These are phyloP conservation scores for Colletotrichum trifolii DNA, from an alignment of 2,329 filamentous ascomycete genomes.

Conservation along the genomic window DNA sequence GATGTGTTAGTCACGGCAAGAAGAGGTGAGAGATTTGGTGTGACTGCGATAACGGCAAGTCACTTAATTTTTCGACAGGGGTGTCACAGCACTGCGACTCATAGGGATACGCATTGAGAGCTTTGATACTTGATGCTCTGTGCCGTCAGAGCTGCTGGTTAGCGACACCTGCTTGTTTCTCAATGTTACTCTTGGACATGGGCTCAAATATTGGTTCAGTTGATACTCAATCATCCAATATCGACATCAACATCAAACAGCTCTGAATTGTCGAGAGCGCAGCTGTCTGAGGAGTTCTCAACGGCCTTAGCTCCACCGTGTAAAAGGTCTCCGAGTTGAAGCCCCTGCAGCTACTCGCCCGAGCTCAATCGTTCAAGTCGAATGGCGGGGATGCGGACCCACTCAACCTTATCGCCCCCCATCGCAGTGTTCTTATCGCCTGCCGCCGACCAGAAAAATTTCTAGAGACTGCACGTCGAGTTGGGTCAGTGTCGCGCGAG, in stretches of 20 bases:
- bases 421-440: slow-evolving; percentile 37
- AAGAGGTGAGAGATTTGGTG: slow-evolving; percentile 28
- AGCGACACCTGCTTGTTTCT: not conserved
- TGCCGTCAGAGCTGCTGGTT: not conserved
- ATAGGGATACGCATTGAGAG: slow-evolving; percentile 12
- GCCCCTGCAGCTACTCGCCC: slow-evolving; percentile 1
- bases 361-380: slow-evolving; percentile 11
- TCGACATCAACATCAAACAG: too few relatives aligned
- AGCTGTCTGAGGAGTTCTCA: too few relatives aligned
- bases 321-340: slow-evolving; percentile 3
- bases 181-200: too few relatives aligned
- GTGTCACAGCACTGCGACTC: slow-evolving; percentile 6
- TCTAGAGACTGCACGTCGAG: slow-evolving; percentile 33
- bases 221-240: too few relatives aligned
- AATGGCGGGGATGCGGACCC: slow-evolving; percentile 27
- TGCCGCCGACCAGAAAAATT: slow-evolving; percentile 36
- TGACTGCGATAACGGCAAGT: slow-evolving; percentile 32
- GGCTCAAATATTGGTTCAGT: too few relatives aligned
- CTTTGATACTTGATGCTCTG: not conserved
- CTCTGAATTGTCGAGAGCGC: too few relatives aligned
- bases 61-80: slow-evolving; percentile 25
- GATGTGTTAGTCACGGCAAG: slow-evolving; percentile 22
- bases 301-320: not conserved
- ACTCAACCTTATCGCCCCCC: slow-evolving; percentile 34
- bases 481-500: slow-evolving; percentile 30